Conservation (phyloP, 2,329 filamentous ascomycete species). For the Trichoderma sp. region DNA sequence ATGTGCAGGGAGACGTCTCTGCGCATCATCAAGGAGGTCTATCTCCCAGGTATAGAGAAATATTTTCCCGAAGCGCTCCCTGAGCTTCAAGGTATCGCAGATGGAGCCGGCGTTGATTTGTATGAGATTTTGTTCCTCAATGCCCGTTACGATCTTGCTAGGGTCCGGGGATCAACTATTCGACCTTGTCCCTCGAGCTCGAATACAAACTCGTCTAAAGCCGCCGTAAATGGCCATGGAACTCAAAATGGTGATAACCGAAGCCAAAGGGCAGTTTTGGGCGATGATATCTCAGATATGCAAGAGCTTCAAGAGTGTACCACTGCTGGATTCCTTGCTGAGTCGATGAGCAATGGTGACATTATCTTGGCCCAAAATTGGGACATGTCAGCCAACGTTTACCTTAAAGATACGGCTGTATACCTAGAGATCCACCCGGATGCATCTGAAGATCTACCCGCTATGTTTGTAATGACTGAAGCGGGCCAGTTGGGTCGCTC, state of each 20-base stretch:
- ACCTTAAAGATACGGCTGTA: slow-evolving; percentile 9
- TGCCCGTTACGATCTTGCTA: background rate
- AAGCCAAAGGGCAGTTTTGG: background rate
- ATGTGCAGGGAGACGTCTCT: background rate
- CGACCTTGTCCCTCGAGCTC: background rate
- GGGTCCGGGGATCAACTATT: background rate
- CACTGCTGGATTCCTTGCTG: slow-evolving; percentile 9
- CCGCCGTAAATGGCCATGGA: background rate
- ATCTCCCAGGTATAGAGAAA: background rate
- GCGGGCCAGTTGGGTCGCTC: slow-evolving; percentile 4
- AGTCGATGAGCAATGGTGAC: background rate
- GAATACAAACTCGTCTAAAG: background rate
- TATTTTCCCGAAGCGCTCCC: background rate
- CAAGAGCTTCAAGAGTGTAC: slow-evolving; percentile 17
- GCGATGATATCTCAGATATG: background rate
- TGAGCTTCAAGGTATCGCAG: background rate
- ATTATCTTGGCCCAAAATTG: slow-evolving; percentile 20
- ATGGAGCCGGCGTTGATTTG: background rate
- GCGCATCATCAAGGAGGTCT: background rate
- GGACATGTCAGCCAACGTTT: slow-evolving; percentile 21
- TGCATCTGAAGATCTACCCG: slow-evolving; percentile 11
- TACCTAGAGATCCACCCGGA: slow-evolving; percentile 20
- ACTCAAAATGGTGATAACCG: background rate
- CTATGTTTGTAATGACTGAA: background rate
- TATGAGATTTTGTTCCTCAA: background rate